These are phyloP conservation scores for Paramecium pentaurelia DNA, from an alignment of 73 alveolate genomes.

Conservation along the genomic window DNA sequence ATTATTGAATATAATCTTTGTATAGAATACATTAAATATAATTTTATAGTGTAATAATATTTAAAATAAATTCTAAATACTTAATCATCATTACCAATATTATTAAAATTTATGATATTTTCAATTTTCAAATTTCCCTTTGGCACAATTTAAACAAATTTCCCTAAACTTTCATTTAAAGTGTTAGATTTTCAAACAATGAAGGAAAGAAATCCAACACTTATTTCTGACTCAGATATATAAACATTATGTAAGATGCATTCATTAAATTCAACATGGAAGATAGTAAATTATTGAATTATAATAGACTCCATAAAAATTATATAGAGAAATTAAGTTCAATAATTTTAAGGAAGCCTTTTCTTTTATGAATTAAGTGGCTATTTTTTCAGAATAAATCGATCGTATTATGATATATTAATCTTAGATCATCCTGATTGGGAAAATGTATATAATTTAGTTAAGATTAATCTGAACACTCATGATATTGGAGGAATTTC, in stretches of 20 bases:
- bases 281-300: not conserved
- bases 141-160: not conserved
- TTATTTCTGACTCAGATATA: not conserved
- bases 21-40: not conserved
- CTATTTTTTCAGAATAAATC: not conserved
- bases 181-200: not conserved
- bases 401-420: not conserved
- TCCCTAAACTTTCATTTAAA: not conserved
- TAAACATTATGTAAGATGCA: not conserved
- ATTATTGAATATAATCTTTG: too few relatives aligned
- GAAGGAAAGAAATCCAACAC: not conserved
- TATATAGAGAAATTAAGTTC: conserved; percentile 4
- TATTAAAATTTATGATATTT: not conserved
- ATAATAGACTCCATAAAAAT: not conserved
- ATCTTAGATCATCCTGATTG: conserved; percentile 41
- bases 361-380: conserved; percentile 46
- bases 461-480: conserved; percentile 3
- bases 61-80: not conserved
- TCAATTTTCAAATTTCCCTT: not conserved
- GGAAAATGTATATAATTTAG: conserved; percentile 22
- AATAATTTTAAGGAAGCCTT: conserved; percentile 38
- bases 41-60: not conserved
- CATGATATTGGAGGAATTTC: conserved; percentile 7
- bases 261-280: conserved; percentile 5
- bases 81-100: not conserved